Conservation (phyloP, 768 basidiomycete species). For the Tricholoma saponaceum region DNA sequence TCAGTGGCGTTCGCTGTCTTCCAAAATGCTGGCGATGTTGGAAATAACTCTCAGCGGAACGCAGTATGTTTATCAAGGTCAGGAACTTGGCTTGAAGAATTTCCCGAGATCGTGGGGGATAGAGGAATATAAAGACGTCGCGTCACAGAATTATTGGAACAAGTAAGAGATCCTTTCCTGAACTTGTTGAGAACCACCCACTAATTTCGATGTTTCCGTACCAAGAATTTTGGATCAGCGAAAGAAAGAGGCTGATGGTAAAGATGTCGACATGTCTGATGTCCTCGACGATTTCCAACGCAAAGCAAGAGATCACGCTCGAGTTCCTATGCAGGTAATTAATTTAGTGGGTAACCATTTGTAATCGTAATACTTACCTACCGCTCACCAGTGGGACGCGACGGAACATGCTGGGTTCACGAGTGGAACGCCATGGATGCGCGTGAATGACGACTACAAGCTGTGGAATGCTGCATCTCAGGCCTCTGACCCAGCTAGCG, state of each 20-base stretch:
- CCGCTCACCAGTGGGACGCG: slow-evolving; percentile 47
- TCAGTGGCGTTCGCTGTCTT: slow-evolving; percentile 52
- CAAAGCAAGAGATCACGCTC: slow-evolving; percentile 69
- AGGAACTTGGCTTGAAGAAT: slow-evolving; percentile 68
- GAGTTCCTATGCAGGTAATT: slow-evolving; percentile 64
- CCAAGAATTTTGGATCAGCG: slow-evolving; percentile 37
- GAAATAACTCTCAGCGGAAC: slow-evolving; percentile 63
- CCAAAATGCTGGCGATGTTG: slow-evolving; percentile 61
- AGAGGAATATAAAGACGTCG: slow-evolving; percentile 72
- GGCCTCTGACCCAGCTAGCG: slow-evolving; percentile 43
- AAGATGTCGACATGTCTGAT: slow-evolving; percentile 58
- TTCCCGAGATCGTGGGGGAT: slow-evolving; percentile 61
- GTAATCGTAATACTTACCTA: neutral
- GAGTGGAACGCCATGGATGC: slow-evolving; percentile 67
- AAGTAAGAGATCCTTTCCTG: slow-evolving; percentile 34
- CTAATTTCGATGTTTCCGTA: neutral
- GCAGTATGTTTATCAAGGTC: slow-evolving; percentile 70
- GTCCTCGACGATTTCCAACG: slow-evolving; percentile 50
- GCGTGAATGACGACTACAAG: slow-evolving; percentile 64
- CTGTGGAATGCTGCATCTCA: slow-evolving; percentile 54
- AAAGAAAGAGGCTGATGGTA: slow-evolving; percentile 24
- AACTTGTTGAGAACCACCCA: neutral
- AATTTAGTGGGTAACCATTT: neutral
- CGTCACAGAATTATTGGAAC: slow-evolving; percentile 55
- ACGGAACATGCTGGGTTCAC: slow-evolving; percentile 60